Evolutionary conservation across 2,329 filamentous ascomycete genomes (phyloP).

Genomic region (Periconia sp.): DNA sequence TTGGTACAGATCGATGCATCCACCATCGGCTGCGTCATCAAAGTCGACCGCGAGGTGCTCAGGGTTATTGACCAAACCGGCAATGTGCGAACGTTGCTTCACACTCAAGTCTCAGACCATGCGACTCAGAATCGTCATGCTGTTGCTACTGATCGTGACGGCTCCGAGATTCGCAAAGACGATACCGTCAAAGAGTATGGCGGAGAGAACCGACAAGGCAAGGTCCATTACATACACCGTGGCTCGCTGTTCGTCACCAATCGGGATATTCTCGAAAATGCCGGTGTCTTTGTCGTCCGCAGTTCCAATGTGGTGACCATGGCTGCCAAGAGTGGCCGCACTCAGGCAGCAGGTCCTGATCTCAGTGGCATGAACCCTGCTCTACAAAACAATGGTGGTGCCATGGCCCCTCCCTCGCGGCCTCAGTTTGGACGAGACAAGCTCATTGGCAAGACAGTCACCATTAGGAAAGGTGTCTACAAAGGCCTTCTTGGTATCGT

Average conservation of each 20-base stretch:
- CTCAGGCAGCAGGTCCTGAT: constrained; percentile 73
- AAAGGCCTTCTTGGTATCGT: constrained; percentile 95
- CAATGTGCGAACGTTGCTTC: constrained; percentile 77
- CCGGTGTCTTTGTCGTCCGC: constrained; percentile 84
- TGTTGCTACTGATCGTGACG: constrained; percentile 89
- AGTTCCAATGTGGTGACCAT: constrained; percentile 85
- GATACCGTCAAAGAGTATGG: constrained; percentile 90
- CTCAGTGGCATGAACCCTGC: constrained; percentile 91
- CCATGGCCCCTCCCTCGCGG: constrained; percentile 74
- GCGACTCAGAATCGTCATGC: constrained; percentile 79
- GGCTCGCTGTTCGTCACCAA: constrained; percentile 91
- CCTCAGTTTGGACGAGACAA: constrained; percentile 71
- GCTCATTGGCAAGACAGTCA: constrained; percentile 87
- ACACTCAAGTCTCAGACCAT: constrained; percentile 89
- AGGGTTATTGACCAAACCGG: constrained; percentile 90
- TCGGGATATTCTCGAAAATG: constrained; percentile 80
- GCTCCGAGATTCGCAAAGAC: constrained; percentile 87
- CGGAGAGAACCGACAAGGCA: constrained; percentile 82
- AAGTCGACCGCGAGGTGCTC: constrained; percentile 91
- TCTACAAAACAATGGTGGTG: constrained; percentile 48
- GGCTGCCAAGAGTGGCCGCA: constrained; percentile 88
- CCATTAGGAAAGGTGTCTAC: constrained; percentile 81
- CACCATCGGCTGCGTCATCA: constrained; percentile 90
- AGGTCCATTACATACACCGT: constrained; percentile 90
- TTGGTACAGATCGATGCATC: constrained; percentile 90